Percentiles rank a stretch among this genome's conserved stretches.
These are phyloP conservation scores for Fagopyrum homotropicum DNA, from an alignment of 148 eudicot species.

Conservation along the genomic window DNA sequence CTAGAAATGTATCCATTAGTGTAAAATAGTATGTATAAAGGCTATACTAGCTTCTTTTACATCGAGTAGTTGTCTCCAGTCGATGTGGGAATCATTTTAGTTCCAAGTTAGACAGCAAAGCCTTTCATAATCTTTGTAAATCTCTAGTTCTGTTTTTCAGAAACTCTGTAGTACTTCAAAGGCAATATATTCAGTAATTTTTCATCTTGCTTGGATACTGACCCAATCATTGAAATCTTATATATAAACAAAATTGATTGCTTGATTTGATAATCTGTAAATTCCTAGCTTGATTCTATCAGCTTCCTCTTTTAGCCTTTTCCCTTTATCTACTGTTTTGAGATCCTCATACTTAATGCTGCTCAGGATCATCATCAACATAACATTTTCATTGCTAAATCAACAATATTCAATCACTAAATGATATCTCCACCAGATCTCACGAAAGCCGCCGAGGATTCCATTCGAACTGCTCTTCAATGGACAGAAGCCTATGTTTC, in stretches of 20 bases:
- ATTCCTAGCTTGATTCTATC: not conserved
- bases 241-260: not conserved
- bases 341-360: not conserved
- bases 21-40: constrained; percentile 6
- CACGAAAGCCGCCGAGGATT: not conserved
- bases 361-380: not conserved
- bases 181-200: not conserved
- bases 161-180: not conserved
- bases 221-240: too few relatives aligned
- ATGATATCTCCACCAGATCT: not conserved
- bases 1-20: constrained; percentile 1
- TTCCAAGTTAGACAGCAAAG: not conserved
- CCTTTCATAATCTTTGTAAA: not conserved
- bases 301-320: not conserved
- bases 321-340: not conserved
- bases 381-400: not conserved
- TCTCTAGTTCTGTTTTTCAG: constrained; percentile 8
- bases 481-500: not conserved
- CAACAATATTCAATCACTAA: not conserved
- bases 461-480: not conserved
- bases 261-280: not conserved
- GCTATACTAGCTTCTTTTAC: constrained; percentile 4
- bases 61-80: not conserved
- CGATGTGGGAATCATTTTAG: not conserved
- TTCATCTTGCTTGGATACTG: not conserved